A percentile compares a stretch with the other conserved stretches of the same genome.
Conservation (phyloP, 1,139 yeast genomes). For the Suhomyces anneliseae region DNA sequence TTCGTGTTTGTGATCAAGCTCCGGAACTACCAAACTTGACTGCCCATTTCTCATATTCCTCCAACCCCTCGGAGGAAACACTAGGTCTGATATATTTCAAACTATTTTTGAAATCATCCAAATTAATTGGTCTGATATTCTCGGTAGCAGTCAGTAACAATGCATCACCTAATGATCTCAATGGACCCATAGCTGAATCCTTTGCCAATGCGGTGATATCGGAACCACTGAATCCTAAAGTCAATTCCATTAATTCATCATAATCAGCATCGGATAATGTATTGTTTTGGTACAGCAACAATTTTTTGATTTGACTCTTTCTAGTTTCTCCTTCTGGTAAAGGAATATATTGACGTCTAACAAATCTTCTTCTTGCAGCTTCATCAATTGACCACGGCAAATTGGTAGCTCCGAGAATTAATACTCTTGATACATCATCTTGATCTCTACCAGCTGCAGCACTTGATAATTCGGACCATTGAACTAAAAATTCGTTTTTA, state of each 20-base stretch:
- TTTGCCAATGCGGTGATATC: conserved; percentile 95
- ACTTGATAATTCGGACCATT: conserved; percentile 91
- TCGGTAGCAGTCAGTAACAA: conserved; percentile 82
- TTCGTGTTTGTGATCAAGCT: conserved; percentile 40
- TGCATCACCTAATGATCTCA: conserved; percentile 86
- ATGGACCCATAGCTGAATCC: conserved; percentile 98
- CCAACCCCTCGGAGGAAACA: conserved; percentile 81
- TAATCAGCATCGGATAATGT: conserved; percentile 65
- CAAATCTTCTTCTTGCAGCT: conserved; percentile 95
- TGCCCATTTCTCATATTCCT: conserved; percentile 87
- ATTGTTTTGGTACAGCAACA: conserved; percentile 75
- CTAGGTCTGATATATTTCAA: conserved; percentile 87
- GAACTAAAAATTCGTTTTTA: conserved; percentile 91
- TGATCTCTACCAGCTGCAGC: conserved; percentile 58
- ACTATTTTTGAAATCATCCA: conserved; percentile 76
- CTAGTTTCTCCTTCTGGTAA: conserved; percentile 88
- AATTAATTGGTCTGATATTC: conserved; percentile 74
- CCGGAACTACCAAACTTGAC: conserved; percentile 87
- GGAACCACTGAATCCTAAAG: conserved; percentile 87
- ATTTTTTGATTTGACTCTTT: conserved; percentile 64
- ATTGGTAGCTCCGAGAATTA: conserved; percentile 94
- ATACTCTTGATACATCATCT: conserved; percentile 58
- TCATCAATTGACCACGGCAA: conserved; percentile 98
- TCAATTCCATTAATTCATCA: conserved; percentile 56
- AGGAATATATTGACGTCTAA: conserved; percentile 90